A percentile compares a stretch with the other conserved stretches of the same genome.
Evolutionary conservation across 305 asterid species (phyloP).

Genomic region (Solanum chacoense): DNA sequence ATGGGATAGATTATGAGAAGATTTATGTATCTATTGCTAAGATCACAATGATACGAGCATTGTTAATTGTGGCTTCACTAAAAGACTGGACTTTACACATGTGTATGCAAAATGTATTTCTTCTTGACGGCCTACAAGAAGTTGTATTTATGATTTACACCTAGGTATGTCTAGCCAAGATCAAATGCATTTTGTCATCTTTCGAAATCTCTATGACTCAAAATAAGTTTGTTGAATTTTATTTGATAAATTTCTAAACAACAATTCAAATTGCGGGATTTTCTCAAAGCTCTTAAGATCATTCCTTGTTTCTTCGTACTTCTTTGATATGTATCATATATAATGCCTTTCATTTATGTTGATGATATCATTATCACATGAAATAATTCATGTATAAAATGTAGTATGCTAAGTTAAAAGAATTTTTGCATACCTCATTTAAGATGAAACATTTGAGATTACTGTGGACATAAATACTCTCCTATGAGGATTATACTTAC

Average conservation of each 20-base stretch:
- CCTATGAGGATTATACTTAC: no score
- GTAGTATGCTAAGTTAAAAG: no score
- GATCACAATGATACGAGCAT: background rate
- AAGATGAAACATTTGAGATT: no score
- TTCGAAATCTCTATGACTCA: background rate
- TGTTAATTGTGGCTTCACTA: no score
- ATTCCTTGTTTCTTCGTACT: background rate
- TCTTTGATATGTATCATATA: background rate
- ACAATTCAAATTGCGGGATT: background rate
- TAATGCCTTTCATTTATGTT: background rate
- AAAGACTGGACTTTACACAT: no score
- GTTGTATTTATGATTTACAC: background rate
- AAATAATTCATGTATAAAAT: no score
- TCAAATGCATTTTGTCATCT: background rate
- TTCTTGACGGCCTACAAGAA: background rate
- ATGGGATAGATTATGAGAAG: background rate
- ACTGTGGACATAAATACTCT: no score
- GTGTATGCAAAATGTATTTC: no score
- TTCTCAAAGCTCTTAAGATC: background rate
- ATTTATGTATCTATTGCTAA: background rate
- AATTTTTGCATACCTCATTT: no score
- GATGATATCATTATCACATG: background rate
- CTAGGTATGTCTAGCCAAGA: background rate
- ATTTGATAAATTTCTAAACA: background rate
- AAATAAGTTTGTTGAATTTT: background rate